Evolutionary conservation across 441 rosid genomes (phyloP), one percentile per base, ranked within the genome.

Genomic region (Gossypium aridum): DNA sequence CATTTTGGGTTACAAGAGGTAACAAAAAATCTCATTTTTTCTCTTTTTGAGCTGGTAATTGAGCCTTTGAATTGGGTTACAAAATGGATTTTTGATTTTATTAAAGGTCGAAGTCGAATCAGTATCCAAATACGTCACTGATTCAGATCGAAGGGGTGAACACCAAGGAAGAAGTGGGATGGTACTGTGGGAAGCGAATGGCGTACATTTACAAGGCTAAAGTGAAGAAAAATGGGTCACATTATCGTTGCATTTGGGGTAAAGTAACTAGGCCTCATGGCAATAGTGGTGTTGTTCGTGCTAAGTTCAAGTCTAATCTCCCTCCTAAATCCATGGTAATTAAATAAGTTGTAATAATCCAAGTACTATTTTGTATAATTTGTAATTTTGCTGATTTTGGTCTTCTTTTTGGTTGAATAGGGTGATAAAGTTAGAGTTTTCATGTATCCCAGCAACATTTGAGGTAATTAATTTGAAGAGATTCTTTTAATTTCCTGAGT

Each of bases 81-180:
- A 43, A 45, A 43, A 43, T 43, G 34, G 31, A 17, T 20, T 12
- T 45, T 20, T 12, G 22, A 31, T 61, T 75, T 19, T 39, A 67
- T 67, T 80, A 34, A 19, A 92, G 97, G 84, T 93, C 98, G 3
- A 93, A 93, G 82, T 90, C 96, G 14, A 93, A 93, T 84, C 98
- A 93, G 87, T 93, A 91, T 60, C 97, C 94, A 49, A 93, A 83
- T 81, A 90, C 87, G 1, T 91, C 97, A 0, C 79, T 93, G 56
- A n/a, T 93, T 45, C 97, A 93, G 88, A 85, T 93, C 7, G 97
- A 93, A 86, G 98, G 97, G 34, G 96, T 93, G 78, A 92, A 93
- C 91, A 93, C 97, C 0, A 77, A 78, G 54, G 96, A 92, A 74
- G 98, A 93, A 53, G 93, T 93, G 0, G 68, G 82, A 13, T 93